A percentile compares a stretch with the other conserved stretches of the same genome.
phyloP scores from a whole-genome alignment of 257 asterid species.

The Fraxinus quadrangulata region DNA sequence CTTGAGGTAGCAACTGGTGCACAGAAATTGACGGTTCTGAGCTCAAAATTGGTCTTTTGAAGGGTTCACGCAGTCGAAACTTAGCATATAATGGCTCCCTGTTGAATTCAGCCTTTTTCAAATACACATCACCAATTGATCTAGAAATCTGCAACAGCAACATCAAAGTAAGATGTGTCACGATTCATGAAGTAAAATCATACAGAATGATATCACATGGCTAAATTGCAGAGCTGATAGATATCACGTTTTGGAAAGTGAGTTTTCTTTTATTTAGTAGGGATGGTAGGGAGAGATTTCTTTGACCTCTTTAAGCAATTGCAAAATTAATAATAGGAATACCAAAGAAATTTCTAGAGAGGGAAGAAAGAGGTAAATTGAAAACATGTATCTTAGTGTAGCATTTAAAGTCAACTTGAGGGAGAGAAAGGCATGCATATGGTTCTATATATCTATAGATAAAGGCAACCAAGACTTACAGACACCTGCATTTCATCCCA shows the following conservation, averaged over 20 bases:
- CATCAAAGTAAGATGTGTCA: neutral
- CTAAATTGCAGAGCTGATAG: neutral
- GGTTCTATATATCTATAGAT: neutral
- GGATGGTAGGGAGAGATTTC: neutral
- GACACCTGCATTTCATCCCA: neutral
- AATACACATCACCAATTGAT: conserved; percentile 57
- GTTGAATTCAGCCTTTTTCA: conserved; percentile 54
- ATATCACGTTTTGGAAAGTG: neutral
- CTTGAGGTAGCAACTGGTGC: conserved; percentile 46
- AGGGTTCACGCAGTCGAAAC: conserved; percentile 50
- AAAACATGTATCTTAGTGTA: neutral
- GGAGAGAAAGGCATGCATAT: too few species aligned
- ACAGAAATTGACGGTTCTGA: conserved; percentile 54
- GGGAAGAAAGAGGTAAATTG: neutral
- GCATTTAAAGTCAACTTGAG: neutral
- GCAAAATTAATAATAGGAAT: neutral
- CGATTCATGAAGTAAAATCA: neutral
- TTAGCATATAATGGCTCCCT: conserved; percentile 55
- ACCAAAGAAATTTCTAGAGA: neutral
- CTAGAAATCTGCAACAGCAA: conserved; percentile 42
- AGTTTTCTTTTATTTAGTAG: neutral
- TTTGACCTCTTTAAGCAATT: neutral
- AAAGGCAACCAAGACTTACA: neutral
- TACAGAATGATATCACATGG: neutral
- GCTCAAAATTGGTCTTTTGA: conserved; percentile 49